These are phyloP conservation scores for Eucalyptus grandis DNA, from an alignment of 345 rosid species.

Conservation along the genomic window DNA sequence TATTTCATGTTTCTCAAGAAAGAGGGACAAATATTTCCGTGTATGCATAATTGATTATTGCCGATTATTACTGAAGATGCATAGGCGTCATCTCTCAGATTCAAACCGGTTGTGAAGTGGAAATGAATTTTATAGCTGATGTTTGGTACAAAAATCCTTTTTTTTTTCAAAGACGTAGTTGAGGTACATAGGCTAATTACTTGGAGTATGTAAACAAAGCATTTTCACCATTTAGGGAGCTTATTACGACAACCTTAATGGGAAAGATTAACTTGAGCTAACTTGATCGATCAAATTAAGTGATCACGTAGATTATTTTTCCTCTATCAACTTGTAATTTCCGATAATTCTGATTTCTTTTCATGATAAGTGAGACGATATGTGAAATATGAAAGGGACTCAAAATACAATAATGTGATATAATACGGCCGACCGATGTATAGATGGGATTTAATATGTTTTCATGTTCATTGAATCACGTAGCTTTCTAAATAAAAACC, in stretches of 20 bases:
- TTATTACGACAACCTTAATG: neutral
- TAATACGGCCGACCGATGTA: accelerated
- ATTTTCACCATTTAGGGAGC: neutral
- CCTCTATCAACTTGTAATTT: neutral
- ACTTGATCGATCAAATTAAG: neutral
- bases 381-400: neutral
- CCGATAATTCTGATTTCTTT: neutral
- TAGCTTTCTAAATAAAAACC: neutral
- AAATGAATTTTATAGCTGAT: neutral
- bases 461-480: neutral
- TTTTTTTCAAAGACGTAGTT: no score
- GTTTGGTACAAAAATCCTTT: neutral
- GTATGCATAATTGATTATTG: neutral
- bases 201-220: neutral
- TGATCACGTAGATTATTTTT: neutral
- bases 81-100: neutral
- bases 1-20: neutral
- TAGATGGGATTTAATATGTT: neutral
- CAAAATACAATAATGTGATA: neutral
- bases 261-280: neutral
- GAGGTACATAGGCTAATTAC: neutral
- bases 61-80: neutral
- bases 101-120: neutral
- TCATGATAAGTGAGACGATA: neutral
- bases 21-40: neutral